phyloP scores from a whole-genome alignment of 2,329 filamentous ascomycete species.

The Rutstroemia sp. region DNA sequence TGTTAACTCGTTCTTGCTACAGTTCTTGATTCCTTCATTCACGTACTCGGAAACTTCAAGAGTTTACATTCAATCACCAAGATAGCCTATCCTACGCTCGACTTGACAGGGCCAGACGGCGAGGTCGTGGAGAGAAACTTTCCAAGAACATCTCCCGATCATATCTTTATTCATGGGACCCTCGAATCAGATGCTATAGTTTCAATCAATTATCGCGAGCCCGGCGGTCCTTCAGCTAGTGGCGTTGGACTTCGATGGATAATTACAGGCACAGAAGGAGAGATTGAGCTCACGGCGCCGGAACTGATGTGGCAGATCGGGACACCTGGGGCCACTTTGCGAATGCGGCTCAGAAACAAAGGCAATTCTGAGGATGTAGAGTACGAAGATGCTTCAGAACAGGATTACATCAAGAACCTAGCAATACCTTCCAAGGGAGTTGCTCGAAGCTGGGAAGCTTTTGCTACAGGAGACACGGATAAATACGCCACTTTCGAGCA shows the following conservation, averaged over 20 bases:
- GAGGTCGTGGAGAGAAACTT: slow-evolving; percentile 19
- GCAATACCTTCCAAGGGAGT: not conserved
- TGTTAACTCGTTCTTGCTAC: not conserved
- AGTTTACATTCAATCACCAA: slow-evolving; percentile 24
- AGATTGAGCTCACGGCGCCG: not conserved
- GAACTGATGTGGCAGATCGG: not conserved
- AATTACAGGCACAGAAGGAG: not conserved
- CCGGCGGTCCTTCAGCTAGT: not conserved
- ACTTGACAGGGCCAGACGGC: slow-evolving; percentile 13
- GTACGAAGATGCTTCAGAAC: not conserved
- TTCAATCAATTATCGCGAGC: slow-evolving; percentile 19
- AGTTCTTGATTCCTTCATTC: slow-evolving; percentile 27
- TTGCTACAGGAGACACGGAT: not conserved
- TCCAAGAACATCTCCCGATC: slow-evolving; percentile 29
- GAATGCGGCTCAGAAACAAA: not conserved
- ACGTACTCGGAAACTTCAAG: slow-evolving; percentile 30
- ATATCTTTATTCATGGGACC: slow-evolving; percentile 30
- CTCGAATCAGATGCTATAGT: slow-evolving; percentile 28
- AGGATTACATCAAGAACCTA: not conserved
- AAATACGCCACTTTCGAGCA: not conserved
- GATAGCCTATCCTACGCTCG: slow-evolving; percentile 12
- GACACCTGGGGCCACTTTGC: not conserved
- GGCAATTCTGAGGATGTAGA: not conserved
- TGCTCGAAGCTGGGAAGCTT: not conserved
- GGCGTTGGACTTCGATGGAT: not conserved